These are phyloP conservation scores for Eucalyptus pumila DNA, from an alignment of 345 rosid species.

Conservation along the genomic window DNA sequence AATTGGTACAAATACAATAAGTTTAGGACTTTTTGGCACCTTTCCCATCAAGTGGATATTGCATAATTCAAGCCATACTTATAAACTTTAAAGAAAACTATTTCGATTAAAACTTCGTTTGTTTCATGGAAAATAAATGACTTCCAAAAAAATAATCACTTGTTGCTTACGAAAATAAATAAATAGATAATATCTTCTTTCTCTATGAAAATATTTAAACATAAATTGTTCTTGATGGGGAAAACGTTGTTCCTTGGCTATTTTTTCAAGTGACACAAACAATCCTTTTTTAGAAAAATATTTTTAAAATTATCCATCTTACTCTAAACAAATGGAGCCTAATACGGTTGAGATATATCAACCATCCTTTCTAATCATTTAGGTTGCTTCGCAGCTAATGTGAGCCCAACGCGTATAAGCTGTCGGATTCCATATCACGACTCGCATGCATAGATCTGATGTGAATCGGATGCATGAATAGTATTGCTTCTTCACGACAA, in stretches of 20 bases:
- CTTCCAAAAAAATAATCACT: background rate
- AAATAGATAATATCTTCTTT: too few species aligned
- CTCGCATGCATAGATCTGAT: background rate
- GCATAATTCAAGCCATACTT: background rate
- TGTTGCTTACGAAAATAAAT: too few species aligned
- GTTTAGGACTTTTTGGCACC: too few species aligned
- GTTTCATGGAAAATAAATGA: too few species aligned
- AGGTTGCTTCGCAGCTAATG: background rate
- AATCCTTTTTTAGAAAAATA: too few species aligned
- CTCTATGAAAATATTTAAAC: too few species aligned
- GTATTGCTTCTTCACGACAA: background rate
- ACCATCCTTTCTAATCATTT: background rate
- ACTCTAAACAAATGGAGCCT: background rate
- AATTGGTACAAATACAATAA: too few species aligned
- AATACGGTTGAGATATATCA: background rate
- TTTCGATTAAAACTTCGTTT: too few species aligned
- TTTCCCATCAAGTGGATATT: background rate
- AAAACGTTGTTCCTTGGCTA: too few species aligned
- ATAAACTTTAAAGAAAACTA: background rate
- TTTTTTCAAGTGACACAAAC: background rate
- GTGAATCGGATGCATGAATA: background rate
- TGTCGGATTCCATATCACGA: background rate
- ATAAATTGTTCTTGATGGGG: background rate
- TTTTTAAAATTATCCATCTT: too few species aligned
- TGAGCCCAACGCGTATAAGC: background rate